Base-by-base conservation (phyloP, 129 eudicot species). In the Pseudognaphalium luteoalbum region DNA sequence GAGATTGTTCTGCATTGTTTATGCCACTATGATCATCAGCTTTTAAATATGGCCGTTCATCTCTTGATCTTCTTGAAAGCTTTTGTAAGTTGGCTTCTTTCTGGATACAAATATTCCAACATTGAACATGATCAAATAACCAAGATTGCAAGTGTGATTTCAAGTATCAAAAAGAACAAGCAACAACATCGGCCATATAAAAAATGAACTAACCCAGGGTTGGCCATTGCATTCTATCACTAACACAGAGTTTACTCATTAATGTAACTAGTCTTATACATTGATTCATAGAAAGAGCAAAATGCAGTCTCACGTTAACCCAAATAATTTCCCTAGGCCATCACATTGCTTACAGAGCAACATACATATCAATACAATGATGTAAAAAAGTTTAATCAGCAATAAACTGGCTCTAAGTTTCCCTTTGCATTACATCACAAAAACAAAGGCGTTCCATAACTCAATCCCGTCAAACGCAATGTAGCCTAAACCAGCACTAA, bases 81-180 rank as follows among this genome's bases (percentile, higher is more conserved):
- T 82, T 88, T 83, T 79, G 83, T n/a, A 81, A 28, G 71, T 64
- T 68, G 78, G 58, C 88, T 81, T 86, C 90, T 63, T 74, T 82
- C 93, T 87, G 84, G 72, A 84, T 64, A 50, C 63, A 74, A 20
- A 41, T 7, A 72, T 30, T 74, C 20, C 79, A 66, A 80, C 29
- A 59, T n/a, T n/a, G n/a, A n/a, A n/a, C 19, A 68, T n/a, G n/a
- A 37, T 63, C 47, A 58, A 39, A 34, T n/a, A 73, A 62, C 29
- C 66, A 61, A 59, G 50, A 65, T 68, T 70, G 12, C 59, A 42
- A 74, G 70, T 56, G 15, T 41, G 17, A 60, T 57, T 66, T 30
- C 4, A 58, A 60, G 60, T 7, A 41, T 12, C 1, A 34, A 71
- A 47, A 78, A 57, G n/a, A 67, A 81, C 60, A 75, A 32, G 74